Evolutionary conservation across 768 basidiomycete genomes (phyloP), one percentile per base, ranked within the genome.

Genomic region (Pisolithus tinctorius): DNA sequence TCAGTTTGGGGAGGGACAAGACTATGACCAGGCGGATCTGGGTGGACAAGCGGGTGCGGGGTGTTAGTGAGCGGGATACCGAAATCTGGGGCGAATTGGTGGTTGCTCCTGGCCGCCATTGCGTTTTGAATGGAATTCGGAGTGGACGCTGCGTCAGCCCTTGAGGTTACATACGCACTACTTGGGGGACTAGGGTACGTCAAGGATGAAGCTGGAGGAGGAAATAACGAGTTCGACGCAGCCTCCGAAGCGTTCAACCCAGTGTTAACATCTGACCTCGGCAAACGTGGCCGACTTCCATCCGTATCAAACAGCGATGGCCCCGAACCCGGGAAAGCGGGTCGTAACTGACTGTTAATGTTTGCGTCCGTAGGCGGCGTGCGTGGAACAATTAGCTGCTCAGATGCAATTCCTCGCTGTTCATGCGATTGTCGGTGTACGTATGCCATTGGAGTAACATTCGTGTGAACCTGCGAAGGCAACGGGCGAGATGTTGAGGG

Each of bases 381-480:
- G 20, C 9, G 45, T 27, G 51, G 51, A 20, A 52, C 17, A 30
- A 47, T 40, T 30, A 52, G 13, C 17, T 53, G 52, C 34, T 47
- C 47, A 40, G 17, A 14, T 14, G 41, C 29, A 26, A 29, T 23
- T 17, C 47, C 41, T 14, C 34, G 34, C 13, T 11, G 34, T 34
- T 34, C 34, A 31, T 9, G 9, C 9, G 8, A 31, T 34, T 13
- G 34, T 34, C 34, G 34, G 14, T 13, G 34, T 4, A 5, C 34
- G 34, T 34, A 34, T 34, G 14, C 34, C 10, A 34, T 11, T 23
- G 27, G 42, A 26, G 6, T 9, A 17, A 20, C 20, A 41, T n/a
- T 43, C 25, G 23, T 26, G 14, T 27, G 25, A 27, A 8, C 26
- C 14, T 45, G 43, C 26, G 26, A 30, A 30, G 11, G 43, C 27